Percentiles rank a stretch among this genome's conserved stretches.
Evolutionary conservation across 2,329 filamentous ascomycete genomes (phyloP).

Genomic region (Paraconiothyrium sp.): DNA sequence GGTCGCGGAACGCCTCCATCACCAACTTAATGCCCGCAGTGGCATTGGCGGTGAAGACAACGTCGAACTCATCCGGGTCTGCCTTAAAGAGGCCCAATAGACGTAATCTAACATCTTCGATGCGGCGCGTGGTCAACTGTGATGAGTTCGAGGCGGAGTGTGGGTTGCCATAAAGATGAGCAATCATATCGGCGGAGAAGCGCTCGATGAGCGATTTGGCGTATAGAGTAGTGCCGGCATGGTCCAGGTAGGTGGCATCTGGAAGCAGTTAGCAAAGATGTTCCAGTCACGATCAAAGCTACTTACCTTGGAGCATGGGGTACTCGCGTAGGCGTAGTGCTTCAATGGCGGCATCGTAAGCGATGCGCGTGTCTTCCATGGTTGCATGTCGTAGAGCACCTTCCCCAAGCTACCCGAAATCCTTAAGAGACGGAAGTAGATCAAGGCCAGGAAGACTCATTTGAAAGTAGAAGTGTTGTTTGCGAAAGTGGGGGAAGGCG

Average conservation of each 20-base stretch:
- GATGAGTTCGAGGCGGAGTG: constrained; percentile 88
- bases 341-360: constrained; percentile 70
- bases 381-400: constrained; percentile 13
- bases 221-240: constrained; percentile 91
- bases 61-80: constrained; percentile 80
- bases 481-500: constrained; percentile 49
- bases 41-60: constrained; percentile 92
- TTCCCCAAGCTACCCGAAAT: constrained; percentile 34
- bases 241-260: constrained; percentile 87
- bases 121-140: constrained; percentile 75
- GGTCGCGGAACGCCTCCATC: constrained; percentile 76
- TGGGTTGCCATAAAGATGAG: constrained; percentile 86
- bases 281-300: not conserved
- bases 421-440: constrained; percentile 26
- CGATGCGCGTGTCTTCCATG: constrained; percentile 39
- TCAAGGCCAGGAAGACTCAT: constrained; percentile 32
- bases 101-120: constrained; percentile 78
- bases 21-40: constrained; percentile 92
- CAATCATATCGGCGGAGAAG: constrained; percentile 81
- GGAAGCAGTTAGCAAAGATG: constrained; percentile 19
- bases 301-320: constrained; percentile 73
- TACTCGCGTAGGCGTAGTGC: constrained; percentile 68
- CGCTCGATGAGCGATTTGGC: constrained; percentile 81
- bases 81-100: constrained; percentile 82
- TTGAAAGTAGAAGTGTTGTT: constrained; percentile 33